Evolutionary conservation across 257 asterid species (phyloP), one percentile per base, ranked within the genome.

Genomic region (Lycium ferocissimum): DNA sequence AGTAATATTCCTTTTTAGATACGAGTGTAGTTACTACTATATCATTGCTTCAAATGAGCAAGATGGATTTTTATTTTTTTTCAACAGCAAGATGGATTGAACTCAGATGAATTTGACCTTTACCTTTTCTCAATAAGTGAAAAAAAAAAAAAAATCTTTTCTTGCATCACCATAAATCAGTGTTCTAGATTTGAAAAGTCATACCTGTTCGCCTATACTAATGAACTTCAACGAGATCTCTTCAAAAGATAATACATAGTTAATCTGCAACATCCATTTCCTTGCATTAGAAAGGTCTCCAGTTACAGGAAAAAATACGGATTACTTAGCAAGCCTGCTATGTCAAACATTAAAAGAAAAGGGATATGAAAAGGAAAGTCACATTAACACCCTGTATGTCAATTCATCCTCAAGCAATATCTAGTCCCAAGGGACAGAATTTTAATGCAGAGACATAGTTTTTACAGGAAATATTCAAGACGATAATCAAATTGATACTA

Each of bases 181-280:
- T 47, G 53, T 67, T 83, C 86, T 53, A 56, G 56, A 51, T 85
- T n/a, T 15, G 65, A 86, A 79, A 66, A 65, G 11, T 73, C 33
- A 84, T 90, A 96, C 99, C 99, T 96, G 99, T 87, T 96, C 99
- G 6, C 99, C 94, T 56, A 96, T 93, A 96, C 94, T 91, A 85
- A 96, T 94, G 88, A 96, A 96, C 96, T 92, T 96, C 95, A 96
- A 87, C 15, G 97, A 89, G 87, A 95, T 95, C 93, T 95, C 99
- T 87, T 96, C 99, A 88, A 96, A 95, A 85, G 99, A 95, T 85
- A 96, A 83, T 45, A 93, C 92, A 92, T 91, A 95, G 87, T 92
- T 94, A 84, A 96, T 95, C 99, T 96, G 97, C 95, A 91, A 91
- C 85, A 87, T 53, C 86, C 47, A 90, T 61, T 79, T 85, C 84